These are phyloP conservation scores for Plasmodium gonderi DNA, from an alignment of 169 alveolate genomes.

Conservation along the genomic window DNA sequence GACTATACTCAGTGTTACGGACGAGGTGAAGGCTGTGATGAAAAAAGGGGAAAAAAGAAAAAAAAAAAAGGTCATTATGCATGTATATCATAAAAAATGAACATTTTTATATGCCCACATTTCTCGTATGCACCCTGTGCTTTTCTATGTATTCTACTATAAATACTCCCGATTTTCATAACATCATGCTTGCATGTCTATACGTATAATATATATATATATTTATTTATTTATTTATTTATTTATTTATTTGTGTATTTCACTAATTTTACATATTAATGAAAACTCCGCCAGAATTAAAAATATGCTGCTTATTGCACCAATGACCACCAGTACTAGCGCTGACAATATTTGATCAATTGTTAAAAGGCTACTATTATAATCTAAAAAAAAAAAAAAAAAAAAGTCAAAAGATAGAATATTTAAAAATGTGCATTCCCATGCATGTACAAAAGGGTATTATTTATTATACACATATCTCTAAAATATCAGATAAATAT, in stretches of 20 bases:
- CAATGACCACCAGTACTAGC: constrained; percentile 11
- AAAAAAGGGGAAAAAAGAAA: neutral
- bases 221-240: no score
- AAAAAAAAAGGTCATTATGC: neutral
- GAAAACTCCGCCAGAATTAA: constrained; percentile 57
- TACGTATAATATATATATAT: no score
- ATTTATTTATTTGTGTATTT: no score
- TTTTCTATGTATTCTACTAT: neutral
- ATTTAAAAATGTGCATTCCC: neutral
- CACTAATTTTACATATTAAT: constrained; percentile 41
- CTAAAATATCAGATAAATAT: neutral
- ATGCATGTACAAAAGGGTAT: neutral
- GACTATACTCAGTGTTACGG: constrained; percentile 58
- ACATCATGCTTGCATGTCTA: no score
- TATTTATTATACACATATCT: neutral
- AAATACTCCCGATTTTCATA: neutral
- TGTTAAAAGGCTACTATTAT: constrained; percentile 24
- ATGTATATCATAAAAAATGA: no score
- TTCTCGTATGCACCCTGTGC: neutral
- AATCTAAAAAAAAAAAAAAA: constrained; percentile 30
- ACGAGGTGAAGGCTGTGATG: constrained; percentile 38
- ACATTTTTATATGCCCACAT: no score
- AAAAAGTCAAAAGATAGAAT: neutral
- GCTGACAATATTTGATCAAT: constrained; percentile 25
- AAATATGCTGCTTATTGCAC: constrained; percentile 47